phyloP scores from a whole-genome alignment of 441 rosid genomes.

The Hypseocharis bilobata region DNA sequence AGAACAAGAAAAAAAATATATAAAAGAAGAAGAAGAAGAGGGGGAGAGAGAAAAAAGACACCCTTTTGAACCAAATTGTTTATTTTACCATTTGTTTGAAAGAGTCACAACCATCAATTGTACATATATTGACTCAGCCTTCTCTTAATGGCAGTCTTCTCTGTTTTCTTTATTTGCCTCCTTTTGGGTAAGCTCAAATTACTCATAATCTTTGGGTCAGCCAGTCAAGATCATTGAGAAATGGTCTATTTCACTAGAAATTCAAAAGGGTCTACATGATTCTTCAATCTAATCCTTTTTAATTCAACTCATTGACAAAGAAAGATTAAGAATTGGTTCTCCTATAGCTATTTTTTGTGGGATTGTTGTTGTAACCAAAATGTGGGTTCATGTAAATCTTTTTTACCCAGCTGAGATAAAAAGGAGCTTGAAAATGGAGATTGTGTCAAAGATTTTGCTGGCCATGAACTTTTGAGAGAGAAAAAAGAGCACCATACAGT shows the following conservation, averaged over 20 bases:
- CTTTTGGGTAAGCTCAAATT: background rate
- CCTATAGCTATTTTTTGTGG: background rate
- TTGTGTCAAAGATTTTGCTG: background rate
- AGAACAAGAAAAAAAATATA: background rate
- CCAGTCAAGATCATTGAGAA: background rate
- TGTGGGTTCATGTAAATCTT: background rate
- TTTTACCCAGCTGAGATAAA: background rate
- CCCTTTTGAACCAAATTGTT: conserved; percentile 2
- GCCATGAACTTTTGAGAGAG: background rate
- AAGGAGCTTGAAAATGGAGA: background rate
- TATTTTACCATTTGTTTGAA: conserved; percentile 4
- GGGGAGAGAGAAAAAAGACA: no score
- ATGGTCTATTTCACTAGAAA: no score
- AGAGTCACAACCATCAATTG: background rate
- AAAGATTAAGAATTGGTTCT: background rate
- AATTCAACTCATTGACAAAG: background rate
- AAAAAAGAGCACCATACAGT: background rate
- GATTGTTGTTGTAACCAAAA: background rate
- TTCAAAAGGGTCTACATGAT: background rate
- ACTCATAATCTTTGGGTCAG: background rate
- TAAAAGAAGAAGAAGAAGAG: no score
- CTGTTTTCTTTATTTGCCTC: background rate
- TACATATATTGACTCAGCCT: background rate
- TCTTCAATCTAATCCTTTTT: background rate
- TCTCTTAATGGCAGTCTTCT: background rate